These are phyloP conservation scores for Monosporascus sp. DNA, from an alignment of 2,329 filamentous ascomycete genomes.

Conservation along the genomic window DNA sequence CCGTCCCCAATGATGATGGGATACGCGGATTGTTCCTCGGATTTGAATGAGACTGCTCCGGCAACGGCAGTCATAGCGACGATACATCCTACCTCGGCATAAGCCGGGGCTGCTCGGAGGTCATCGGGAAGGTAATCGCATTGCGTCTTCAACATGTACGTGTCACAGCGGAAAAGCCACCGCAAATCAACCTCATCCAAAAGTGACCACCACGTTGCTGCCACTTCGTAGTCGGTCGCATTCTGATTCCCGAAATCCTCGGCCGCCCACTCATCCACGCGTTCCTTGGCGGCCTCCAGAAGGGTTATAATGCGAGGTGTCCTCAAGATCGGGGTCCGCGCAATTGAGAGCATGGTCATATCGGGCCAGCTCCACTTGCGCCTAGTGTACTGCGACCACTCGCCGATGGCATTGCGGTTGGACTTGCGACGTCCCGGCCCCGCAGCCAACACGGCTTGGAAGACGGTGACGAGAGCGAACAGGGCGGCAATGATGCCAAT, in stretches of 20 bases:
- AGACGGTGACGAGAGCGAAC: conserved; percentile 61
- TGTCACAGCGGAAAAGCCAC: not conserved
- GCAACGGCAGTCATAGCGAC: not conserved
- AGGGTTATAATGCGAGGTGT: not conserved
- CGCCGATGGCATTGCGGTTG: not conserved
- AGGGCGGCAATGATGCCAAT: conserved; percentile 46
- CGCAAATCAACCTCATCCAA: not conserved
- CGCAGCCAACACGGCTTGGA: not conserved
- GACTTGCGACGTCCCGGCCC: not conserved
- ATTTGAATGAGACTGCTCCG: not conserved
- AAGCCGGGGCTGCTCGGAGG: not conserved
- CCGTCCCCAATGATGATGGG: not conserved
- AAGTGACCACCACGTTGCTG: not conserved
- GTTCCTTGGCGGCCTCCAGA: too few relatives aligned
- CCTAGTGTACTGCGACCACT: not conserved
- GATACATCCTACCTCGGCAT: not conserved
- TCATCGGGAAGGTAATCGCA: not conserved
- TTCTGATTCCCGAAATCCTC: too few relatives aligned
- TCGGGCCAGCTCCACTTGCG: not conserved
- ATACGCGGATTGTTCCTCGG: not conserved
- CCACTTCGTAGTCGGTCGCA: too few relatives aligned
- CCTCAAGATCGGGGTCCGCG: not conserved
- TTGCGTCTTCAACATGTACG: not conserved
- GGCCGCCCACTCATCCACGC: too few relatives aligned
- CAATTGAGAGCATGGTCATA: not conserved